Percentiles rank a stretch among this genome's conserved stretches.
Conservation (phyloP, 2,329 filamentous ascomycete species). For the Colletotrichum sp. region DNA sequence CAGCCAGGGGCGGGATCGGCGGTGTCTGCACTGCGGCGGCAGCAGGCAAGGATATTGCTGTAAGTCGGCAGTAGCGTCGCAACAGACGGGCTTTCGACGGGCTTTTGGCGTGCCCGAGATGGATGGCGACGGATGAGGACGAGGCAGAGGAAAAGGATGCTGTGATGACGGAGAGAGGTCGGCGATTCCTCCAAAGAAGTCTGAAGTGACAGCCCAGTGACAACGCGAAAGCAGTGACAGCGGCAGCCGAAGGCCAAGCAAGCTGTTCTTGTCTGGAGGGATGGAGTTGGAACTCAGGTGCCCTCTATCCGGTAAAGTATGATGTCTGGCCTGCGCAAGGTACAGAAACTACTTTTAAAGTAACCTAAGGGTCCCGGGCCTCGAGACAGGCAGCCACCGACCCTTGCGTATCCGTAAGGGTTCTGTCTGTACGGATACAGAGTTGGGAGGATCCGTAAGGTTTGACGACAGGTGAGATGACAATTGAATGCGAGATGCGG, state of each 20-base stretch:
- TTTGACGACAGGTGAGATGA: conserved; percentile 1
- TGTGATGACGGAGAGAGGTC: not conserved
- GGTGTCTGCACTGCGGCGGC: not conserved
- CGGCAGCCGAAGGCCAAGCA: not conserved
- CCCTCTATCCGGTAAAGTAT: not conserved
- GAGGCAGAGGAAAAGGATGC: not conserved
- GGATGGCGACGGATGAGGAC: not conserved
- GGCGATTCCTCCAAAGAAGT: not conserved
- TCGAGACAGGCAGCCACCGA: not conserved
- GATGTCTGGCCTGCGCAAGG: not conserved
- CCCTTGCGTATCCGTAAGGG: not conserved
- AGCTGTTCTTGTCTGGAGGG: not conserved
- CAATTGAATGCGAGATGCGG: not conserved
- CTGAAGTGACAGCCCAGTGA: not conserved
- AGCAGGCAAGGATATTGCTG: not conserved
- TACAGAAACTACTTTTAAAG: not conserved
- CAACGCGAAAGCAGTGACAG: not conserved
- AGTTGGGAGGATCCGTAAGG: not conserved
- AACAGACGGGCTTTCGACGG: not conserved
- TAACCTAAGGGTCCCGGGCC: not conserved
- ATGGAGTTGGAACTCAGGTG: not conserved
- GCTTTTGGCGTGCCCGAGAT: not conserved
- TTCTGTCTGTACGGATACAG: not conserved
- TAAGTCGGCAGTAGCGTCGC: not conserved
- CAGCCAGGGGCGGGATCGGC: conserved; percentile 5